These are phyloP conservation scores for Mycena sanguinolenta DNA, from an alignment of 768 basidiomycete species.

Conservation along the genomic window DNA sequence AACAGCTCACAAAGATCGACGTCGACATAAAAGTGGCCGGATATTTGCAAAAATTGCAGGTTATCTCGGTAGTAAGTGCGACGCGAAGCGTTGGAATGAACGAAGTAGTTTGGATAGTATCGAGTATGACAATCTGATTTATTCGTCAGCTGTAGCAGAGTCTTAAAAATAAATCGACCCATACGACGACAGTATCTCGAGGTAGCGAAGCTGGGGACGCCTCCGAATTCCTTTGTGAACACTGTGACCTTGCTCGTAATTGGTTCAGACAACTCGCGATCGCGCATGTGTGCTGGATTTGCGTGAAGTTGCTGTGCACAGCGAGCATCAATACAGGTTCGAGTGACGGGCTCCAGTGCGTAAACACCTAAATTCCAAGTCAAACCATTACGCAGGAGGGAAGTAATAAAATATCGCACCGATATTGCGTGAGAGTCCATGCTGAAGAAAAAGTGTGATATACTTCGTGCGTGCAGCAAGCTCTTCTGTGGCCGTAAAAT, in stretches of 20 bases:
- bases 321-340: not conserved
- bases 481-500: slow-evolving; percentile 1
- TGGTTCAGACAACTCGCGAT: not conserved
- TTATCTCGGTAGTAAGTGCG: slow-evolving; percentile 9
- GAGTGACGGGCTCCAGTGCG: not conserved
- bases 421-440: slow-evolving; percentile 9
- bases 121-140: not conserved
- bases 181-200: slow-evolving; percentile 25
- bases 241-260: slow-evolving; percentile 11
- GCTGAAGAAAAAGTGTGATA: slow-evolving; percentile 9
- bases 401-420: not conserved
- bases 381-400: not conserved
- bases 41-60: slow-evolving; percentile 2
- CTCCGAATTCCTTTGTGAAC: slow-evolving; percentile 26
- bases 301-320: not conserved
- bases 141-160: not conserved
- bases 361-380: not conserved
- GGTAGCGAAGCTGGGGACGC: slow-evolving; percentile 1
- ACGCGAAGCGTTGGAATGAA: not conserved
- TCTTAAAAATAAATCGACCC: not conserved
- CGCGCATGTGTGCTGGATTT: not conserved
- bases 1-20: slow-evolving; percentile 20
- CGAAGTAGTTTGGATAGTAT: not conserved
- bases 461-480: slow-evolving; percentile 17
- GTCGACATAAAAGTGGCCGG: slow-evolving; percentile 21